These are phyloP conservation scores for Obelidium mucronatum DNA, from an alignment of 192 early-diverging fungal species.

Conservation along the genomic window DNA sequence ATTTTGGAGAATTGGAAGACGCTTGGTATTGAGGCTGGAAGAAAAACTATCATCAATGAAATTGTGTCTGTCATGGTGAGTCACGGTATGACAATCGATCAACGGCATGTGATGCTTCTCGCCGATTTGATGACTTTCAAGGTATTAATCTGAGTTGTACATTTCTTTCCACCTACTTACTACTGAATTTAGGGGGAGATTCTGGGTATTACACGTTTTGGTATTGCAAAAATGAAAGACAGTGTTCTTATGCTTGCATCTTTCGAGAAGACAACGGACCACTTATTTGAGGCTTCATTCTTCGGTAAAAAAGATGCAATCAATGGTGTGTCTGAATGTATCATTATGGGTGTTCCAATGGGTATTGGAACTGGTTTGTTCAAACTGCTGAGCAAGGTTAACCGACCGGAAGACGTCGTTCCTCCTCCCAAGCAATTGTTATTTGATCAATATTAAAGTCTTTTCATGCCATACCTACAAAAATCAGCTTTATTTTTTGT, in stretches of 20 bases:
- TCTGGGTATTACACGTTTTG: constrained; percentile 97
- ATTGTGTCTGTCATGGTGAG: constrained; percentile 83
- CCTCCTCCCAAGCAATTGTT: constrained; percentile 20
- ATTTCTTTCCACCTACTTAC: not conserved
- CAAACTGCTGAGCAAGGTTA: constrained; percentile 72
- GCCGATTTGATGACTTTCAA: constrained; percentile 99
- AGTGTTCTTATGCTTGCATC: constrained; percentile 99
- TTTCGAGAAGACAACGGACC: constrained; percentile 99
- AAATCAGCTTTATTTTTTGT: not conserved
- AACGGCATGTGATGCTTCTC: constrained; percentile 94
- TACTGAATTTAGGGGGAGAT: constrained; percentile 82
- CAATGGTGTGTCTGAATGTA: constrained; percentile 96
- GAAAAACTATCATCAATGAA: constrained; percentile 88
- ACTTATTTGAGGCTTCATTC: constrained; percentile 97
- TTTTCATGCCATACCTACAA: too few relatives aligned
- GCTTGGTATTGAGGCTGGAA: constrained; percentile 97
- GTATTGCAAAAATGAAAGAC: constrained; percentile 99
- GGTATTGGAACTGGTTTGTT: constrained; percentile 96
- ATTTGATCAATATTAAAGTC: constrained; percentile 36
- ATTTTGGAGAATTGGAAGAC: constrained; percentile 90
- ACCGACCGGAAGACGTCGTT: constrained; percentile 20
- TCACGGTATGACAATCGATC: constrained; percentile 95
- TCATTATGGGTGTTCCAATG: constrained; percentile 99
- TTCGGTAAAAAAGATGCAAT: constrained; percentile 94
- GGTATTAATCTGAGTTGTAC: constrained; percentile 48